phyloP scores from a whole-genome alignment of 2,329 filamentous ascomycete genomes.

The Pestalotiopsis sp. region DNA sequence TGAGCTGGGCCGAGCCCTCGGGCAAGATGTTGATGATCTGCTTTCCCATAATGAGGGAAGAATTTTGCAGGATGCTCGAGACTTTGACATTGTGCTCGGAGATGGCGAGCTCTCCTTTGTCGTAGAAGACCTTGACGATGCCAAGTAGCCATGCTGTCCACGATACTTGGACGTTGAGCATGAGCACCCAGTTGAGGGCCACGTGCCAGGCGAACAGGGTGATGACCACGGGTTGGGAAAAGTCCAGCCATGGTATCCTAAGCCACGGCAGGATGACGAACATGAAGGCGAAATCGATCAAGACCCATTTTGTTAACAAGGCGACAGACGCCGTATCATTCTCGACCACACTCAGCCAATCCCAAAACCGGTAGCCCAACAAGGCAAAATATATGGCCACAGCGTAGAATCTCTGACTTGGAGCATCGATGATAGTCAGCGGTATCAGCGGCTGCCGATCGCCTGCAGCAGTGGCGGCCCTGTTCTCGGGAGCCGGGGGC shows the following conservation, averaged over 20 bases:
- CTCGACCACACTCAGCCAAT: slow-evolving; percentile 78
- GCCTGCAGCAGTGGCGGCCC: slow-evolving; percentile 23
- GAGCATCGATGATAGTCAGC: slow-evolving; percentile 80
- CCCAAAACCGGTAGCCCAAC: slow-evolving; percentile 82
- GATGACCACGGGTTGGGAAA: slow-evolving; percentile 75
- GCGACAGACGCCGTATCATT: slow-evolving; percentile 86
- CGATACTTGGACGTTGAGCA: slow-evolving; percentile 88
- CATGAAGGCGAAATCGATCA: slow-evolving; percentile 83
- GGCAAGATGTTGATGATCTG: slow-evolving; percentile 98
- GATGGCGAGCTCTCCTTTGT: slow-evolving; percentile 82
- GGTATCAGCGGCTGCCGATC: slow-evolving; percentile 72
- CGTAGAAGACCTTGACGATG: slow-evolving; percentile 81
- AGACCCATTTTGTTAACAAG: slow-evolving; percentile 92
- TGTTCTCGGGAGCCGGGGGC: slow-evolving; percentile 51
- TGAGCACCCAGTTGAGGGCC: slow-evolving; percentile 78
- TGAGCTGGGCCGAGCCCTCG: slow-evolving; percentile 89
- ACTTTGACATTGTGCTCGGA: slow-evolving; percentile 93
- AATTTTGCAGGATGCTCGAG: slow-evolving; percentile 84
- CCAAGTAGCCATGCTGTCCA: slow-evolving; percentile 73
- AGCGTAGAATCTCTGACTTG: slow-evolving; percentile 87
- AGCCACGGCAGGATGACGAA: slow-evolving; percentile 79
- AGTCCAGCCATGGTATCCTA: slow-evolving; percentile 95
- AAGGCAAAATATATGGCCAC: slow-evolving; percentile 77
- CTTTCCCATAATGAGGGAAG: slow-evolving; percentile 90
- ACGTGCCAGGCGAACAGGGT: slow-evolving; percentile 73